Evolutionary conservation across 192 early-diverging fungal genomes (phyloP), one percentile per base, ranked within the genome.

Genomic region (Coemansia sp.): DNA sequence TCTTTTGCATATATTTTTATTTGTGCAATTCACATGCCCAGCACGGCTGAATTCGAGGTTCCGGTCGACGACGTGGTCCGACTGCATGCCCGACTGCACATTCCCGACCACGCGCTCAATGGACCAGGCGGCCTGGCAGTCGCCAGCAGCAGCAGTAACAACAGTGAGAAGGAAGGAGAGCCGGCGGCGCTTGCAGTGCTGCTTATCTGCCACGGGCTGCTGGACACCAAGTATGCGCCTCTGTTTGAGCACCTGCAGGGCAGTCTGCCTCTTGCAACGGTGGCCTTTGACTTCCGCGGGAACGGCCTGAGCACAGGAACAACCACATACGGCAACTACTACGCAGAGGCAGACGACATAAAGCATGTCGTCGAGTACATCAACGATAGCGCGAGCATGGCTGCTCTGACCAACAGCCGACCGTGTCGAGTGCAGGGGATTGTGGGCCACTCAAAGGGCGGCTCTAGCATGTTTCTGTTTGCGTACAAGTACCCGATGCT

Each of bases 381-480:
- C 15, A 45, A 65, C 25, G n/a, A n/a, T n/a, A 32, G 30, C 30
- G 30, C 5, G 30, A 5, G 11, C 5, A 32, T 32, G 30, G 11
- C 11, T 5, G 5, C 30, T 8, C 30, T 32, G 5, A 32, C 45
- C 30, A 44, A 17, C n/a, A 17, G 15, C 13, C 26, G 0, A 33
- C 28, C 9, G 27, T 28, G 30, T 32, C 30, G 30, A 11, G 30
- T 35, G 46, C 14, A 23, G 17, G 73, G 68, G 5, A 55, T 78
- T 3, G 26, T 77, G 7, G 82, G 78, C 0, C 82, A 81, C 41
- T 80, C 78, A 14, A 83, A 83, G 48, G 82, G 80, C 14, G 80
- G 69, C 2, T 69, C 71, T 3, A 73, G 56, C 28, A 60, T 77
- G 53, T 58, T 80, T 26, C 52, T 80, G 28, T 81, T 79, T 62